A percentile compares a stretch with the other conserved stretches of the same genome.
These are phyloP conservation scores for Thalassiosira mediterranea DNA, from an alignment of 352 stramenopile genomes.

Conservation along the genomic window DNA sequence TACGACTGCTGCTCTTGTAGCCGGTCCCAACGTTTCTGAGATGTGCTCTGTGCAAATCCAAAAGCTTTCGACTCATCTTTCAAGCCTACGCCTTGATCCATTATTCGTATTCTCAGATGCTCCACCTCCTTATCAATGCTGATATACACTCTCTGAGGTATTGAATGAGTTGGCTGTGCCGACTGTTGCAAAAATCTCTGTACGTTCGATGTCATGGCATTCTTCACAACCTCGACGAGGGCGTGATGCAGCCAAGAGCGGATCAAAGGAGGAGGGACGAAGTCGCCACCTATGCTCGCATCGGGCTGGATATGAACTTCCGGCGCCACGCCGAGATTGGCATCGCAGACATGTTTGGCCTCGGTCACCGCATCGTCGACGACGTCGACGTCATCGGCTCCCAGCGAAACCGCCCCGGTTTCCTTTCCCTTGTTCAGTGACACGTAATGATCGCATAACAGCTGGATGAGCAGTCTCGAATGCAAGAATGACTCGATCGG, in stretches of 20 bases:
- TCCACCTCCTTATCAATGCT: constrained; percentile 17
- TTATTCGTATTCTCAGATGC: constrained; percentile 51
- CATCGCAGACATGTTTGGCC: constrained; percentile 72
- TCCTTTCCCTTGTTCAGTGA: constrained; percentile 45
- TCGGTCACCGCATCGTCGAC: constrained; percentile 67
- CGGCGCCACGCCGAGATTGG: constrained; percentile 54
- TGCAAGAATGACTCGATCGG: constrained; percentile 48
- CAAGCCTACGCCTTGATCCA: constrained; percentile 69
- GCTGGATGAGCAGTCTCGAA: constrained; percentile 61
- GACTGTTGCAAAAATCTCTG: constrained; percentile 17
- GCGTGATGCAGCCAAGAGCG: constrained; percentile 75
- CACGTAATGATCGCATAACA: constrained; percentile 75
- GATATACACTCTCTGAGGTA: constrained; percentile 32
- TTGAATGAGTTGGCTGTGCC: constrained; percentile 3
- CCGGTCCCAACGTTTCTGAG: constrained; percentile 63
- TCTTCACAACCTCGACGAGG: constrained; percentile 79
- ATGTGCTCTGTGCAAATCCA: constrained; percentile 49
- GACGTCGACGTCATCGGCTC: constrained; percentile 44
- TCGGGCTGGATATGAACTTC: constrained; percentile 39
- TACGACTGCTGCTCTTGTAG: constrained; percentile 77
- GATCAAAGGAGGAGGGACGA: constrained; percentile 48
- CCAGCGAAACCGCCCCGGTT: constrained; percentile 53
- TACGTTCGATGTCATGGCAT: constrained; percentile 71
- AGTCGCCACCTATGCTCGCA: constrained; percentile 5
- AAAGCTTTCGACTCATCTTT: constrained; percentile 38